These are phyloP conservation scores for Ambrosia trifida DNA, from an alignment of 129 eudicot species.

Conservation along the genomic window DNA sequence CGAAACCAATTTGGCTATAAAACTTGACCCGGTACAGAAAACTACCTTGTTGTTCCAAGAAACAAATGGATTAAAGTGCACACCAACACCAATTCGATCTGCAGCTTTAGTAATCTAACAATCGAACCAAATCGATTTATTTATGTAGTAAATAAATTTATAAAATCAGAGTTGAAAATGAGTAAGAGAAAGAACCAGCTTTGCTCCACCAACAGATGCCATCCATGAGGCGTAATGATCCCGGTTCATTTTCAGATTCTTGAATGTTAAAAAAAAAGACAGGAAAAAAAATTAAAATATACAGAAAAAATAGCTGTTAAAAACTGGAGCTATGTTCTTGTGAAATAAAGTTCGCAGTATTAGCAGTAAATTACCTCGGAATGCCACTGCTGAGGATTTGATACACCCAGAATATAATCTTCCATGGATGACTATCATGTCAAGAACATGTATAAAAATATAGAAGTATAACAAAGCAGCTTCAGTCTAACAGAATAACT, in stretches of 20 bases:
- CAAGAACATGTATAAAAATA: slow-evolving; percentile 8
- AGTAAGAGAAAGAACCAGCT: slow-evolving; percentile 59
- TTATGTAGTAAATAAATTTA: neutral
- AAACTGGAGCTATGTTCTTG: slow-evolving; percentile 8
- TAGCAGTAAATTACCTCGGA: slow-evolving; percentile 44
- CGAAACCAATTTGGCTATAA: slow-evolving; percentile 3
- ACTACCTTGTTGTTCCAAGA: slow-evolving; percentile 68
- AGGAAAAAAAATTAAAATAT: neutral
- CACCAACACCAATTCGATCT: slow-evolving; percentile 77
- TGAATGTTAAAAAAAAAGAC: slow-evolving; percentile 14
- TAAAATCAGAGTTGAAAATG: neutral
- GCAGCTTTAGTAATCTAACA: slow-evolving; percentile 68
- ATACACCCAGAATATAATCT: slow-evolving; percentile 88
- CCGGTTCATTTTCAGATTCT: slow-evolving; percentile 78
- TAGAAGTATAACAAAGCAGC: slow-evolving; percentile 3
- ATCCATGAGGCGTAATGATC: slow-evolving; percentile 86
- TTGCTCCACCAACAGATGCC: slow-evolving; percentile 77
- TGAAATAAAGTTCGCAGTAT: neutral
- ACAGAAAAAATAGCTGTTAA: slow-evolving; percentile 11
- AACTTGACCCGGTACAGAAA: neutral
- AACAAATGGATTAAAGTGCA: slow-evolving; percentile 95
- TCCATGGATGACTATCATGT: slow-evolving; percentile 69
- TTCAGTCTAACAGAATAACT: slow-evolving; percentile 33
- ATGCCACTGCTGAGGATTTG: slow-evolving; percentile 91
- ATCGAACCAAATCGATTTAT: slow-evolving; percentile 26